Percentiles rank a stretch among this genome's conserved stretches.
These are phyloP conservation scores for Dalbergia cultrata DNA, from an alignment of 306 rosid species.

Conservation along the genomic window DNA sequence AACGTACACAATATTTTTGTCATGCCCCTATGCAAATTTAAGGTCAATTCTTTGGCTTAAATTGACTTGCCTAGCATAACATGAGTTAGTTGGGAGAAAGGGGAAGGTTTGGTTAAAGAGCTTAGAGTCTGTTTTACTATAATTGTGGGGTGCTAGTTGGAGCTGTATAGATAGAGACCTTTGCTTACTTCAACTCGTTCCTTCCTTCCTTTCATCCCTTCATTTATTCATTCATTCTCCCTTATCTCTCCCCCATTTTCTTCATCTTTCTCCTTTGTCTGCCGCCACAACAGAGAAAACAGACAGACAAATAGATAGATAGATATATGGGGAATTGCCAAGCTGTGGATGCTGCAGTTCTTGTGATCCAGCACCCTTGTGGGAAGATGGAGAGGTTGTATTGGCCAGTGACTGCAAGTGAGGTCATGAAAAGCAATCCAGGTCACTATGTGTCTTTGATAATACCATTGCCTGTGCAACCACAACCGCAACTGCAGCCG, in stretches of 20 bases:
- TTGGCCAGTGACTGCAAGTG: slow-evolving; percentile 79
- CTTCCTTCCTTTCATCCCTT: slow-evolving; percentile 37
- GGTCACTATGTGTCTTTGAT: slow-evolving; percentile 95
- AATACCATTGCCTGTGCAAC: slow-evolving; percentile 76
- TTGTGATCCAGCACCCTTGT: slow-evolving; percentile 91
- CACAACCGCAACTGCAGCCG: slow-evolving; percentile 50
- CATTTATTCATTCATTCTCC: slow-evolving; percentile 41
- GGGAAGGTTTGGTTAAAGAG: neutral
- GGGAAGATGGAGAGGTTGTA: slow-evolving; percentile 90
- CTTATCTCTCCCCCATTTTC: slow-evolving; percentile 51
- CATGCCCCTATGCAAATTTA: slow-evolving; percentile 46
- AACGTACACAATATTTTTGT: slow-evolving; percentile 43
- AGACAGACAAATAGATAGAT: neutral
- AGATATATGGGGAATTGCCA: slow-evolving; percentile 92
- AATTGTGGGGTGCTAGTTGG: slow-evolving; percentile 57
- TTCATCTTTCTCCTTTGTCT: slow-evolving; percentile 37
- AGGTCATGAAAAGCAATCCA: slow-evolving; percentile 87
- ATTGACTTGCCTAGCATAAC: slow-evolving; percentile 55
- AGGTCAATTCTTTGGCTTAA: slow-evolving; percentile 51
- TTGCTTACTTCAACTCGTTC: slow-evolving; percentile 51
- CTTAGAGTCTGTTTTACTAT: slow-evolving; percentile 41
- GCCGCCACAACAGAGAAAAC: neutral
- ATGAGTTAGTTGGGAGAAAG: slow-evolving; percentile 61
- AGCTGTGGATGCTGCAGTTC: slow-evolving; percentile 97
- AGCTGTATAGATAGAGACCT: slow-evolving; percentile 88